Conservation (phyloP, 192 early-diverging fungal species). For the Backusella liffmaniae region DNA sequence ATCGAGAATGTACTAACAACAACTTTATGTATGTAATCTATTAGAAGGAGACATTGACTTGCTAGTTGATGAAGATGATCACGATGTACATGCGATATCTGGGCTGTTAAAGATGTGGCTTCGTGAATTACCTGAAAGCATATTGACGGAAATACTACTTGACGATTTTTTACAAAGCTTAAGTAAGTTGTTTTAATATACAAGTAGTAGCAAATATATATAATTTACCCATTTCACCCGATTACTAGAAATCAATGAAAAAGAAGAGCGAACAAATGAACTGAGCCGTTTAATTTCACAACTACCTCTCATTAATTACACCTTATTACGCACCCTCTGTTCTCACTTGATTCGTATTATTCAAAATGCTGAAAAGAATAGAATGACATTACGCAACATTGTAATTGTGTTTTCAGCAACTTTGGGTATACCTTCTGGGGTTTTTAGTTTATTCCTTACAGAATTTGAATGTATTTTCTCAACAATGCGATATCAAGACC, state of each 20-base stretch:
- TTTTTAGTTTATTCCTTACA: constrained; percentile 90
- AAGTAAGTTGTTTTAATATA: constrained; percentile 38
- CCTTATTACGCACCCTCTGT: constrained; percentile 78
- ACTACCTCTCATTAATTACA: constrained; percentile 89
- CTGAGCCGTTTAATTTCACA: constrained; percentile 74
- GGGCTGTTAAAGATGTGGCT: constrained; percentile 92
- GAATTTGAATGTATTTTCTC: constrained; percentile 85
- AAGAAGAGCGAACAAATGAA: constrained; percentile 75
- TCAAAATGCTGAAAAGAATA: constrained; percentile 81
- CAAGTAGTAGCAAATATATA: not conserved
- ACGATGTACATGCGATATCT: constrained; percentile 92
- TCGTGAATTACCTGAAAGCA: constrained; percentile 81
- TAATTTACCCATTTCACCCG: not conserved
- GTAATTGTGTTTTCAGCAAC: constrained; percentile 97
- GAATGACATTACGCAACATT: constrained; percentile 95
- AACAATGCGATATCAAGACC: constrained; percentile 21
- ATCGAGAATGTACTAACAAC: not conserved
- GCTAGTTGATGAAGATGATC: constrained; percentile 53
- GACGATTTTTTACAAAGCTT: constrained; percentile 80
- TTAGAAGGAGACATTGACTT: constrained; percentile 77
- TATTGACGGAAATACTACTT: constrained; percentile 85
- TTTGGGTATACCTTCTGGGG: constrained; percentile 85
- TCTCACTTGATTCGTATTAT: constrained; percentile 92
- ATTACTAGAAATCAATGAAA: constrained; percentile 65
- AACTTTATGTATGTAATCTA: not conserved